A percentile compares a stretch with the other conserved stretches of the same genome.
phyloP scores from a whole-genome alignment of 805 yeast genomes.

The Saccharomyces mikatae region DNA sequence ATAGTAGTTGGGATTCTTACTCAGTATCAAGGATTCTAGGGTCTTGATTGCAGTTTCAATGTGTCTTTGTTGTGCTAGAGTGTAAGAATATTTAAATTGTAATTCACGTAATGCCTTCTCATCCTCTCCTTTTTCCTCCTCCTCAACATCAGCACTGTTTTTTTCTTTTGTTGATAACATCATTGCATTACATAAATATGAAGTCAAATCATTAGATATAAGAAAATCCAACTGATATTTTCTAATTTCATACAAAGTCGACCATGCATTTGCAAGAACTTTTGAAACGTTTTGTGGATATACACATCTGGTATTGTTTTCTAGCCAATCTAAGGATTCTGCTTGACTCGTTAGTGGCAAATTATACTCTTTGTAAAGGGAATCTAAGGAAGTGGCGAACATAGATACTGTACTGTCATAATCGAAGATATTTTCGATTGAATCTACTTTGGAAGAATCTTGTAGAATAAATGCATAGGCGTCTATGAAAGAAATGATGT shows the following conservation, averaged over 20 bases:
- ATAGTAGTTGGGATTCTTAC: conserved; percentile 45
- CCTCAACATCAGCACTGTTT: not conserved
- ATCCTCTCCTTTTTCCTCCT: not conserved
- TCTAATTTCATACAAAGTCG: conserved; percentile 13
- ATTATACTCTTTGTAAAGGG: conserved; percentile 15
- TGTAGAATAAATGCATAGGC: conserved; percentile 20
- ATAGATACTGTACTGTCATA: conserved; percentile 5
- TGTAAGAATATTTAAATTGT: conserved; percentile 41
- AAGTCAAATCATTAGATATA: conserved; percentile 9
- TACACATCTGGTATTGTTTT: conserved; percentile 10
- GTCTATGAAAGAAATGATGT: conserved; percentile 31
- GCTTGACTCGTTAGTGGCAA: conserved; percentile 11
- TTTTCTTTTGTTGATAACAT: conserved; percentile 7
- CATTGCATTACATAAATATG: conserved; percentile 24
- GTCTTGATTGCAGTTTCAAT: conserved; percentile 38
- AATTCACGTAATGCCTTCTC: conserved; percentile 5
- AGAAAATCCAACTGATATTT: conserved; percentile 12
- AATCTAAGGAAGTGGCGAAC: conserved; percentile 8
- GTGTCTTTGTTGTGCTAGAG: conserved; percentile 38
- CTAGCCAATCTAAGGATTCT: conserved; percentile 18
- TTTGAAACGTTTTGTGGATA: conserved; percentile 16
- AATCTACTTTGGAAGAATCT: conserved; percentile 2
- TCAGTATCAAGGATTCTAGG: conserved; percentile 41
- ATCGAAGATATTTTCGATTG: conserved; percentile 15
- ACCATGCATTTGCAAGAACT: conserved; percentile 20